Conservation (phyloP, 345 rosid species). For the Camelina hispida region DNA sequence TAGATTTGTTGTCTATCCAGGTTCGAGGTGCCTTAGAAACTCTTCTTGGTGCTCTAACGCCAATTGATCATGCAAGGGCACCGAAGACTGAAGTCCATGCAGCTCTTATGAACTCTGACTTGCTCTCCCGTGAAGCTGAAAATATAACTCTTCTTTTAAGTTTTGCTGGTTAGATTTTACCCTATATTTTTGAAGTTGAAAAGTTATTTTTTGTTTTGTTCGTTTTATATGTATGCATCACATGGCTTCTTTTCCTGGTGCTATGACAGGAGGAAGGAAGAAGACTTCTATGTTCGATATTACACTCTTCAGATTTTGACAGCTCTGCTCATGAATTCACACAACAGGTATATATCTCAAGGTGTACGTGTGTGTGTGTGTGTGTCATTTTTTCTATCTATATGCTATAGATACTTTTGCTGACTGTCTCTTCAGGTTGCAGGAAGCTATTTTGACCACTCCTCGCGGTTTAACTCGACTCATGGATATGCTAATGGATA, state of each 20-base stretch:
- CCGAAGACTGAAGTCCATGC: conserved; percentile 80
- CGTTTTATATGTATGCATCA: neutral
- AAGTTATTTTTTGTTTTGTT: neutral
- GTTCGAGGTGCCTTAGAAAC: conserved; percentile 96
- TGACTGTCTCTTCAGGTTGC: conserved; percentile 80
- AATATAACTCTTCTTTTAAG: conserved; percentile 90
- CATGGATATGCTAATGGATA: conserved; percentile 99
- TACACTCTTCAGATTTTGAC: conserved; percentile 95
- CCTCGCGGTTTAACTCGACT: conserved; percentile 98
- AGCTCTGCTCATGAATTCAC: conserved; percentile 90
- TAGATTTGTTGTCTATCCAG: conserved; percentile 45
- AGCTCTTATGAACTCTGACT: conserved; percentile 94
- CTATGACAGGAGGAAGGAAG: conserved; percentile 84
- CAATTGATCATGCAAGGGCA: conserved; percentile 79
- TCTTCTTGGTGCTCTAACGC: conserved; percentile 87
- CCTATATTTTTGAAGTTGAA: neutral
- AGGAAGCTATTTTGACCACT: conserved; percentile 95
- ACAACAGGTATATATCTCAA: conserved; percentile 64
- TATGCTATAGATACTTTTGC: conserved; percentile 45
- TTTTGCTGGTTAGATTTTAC: conserved; percentile 68
- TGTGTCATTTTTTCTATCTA: conserved; percentile 15
- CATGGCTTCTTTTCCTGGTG: conserved; percentile 18
- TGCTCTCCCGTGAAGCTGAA: conserved; percentile 91
- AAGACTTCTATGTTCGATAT: conserved; percentile 94
- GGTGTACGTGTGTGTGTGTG: conserved; percentile 24